Base-by-base conservation (phyloP, 2,329 filamentous ascomycete genomes). In the Hirsutella rhossiliensis region DNA sequence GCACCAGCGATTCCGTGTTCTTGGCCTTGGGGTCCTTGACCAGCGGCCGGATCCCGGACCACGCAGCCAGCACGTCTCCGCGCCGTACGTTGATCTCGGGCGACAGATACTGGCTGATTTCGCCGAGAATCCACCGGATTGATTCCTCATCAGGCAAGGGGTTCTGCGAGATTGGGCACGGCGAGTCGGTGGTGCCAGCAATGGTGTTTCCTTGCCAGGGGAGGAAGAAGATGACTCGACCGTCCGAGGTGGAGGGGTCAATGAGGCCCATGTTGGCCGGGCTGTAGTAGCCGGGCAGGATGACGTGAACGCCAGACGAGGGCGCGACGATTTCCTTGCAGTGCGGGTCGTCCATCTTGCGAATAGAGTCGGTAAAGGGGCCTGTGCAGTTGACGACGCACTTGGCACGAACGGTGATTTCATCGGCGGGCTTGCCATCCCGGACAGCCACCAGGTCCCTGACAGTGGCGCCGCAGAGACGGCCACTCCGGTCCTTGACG, bases 141-240 rank as follows among this genome's bases (percentile, higher is more conserved):
- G 60, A 18, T 72, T 65, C 75, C 63, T 94, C 86, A 28, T 82
- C 81, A 9, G 87, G 84, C 29, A 88, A 60, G 1, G 87, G 87
- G 54, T 90, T 83, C 36, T 73, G 70, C 5, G 76, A 76, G 52
- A 94, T 86, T 28, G 73, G 67, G 45, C 82, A 84, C 3, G 84
- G 79, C 45, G 80, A 80, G 55, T 92, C 85, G 3, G 85, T 92
- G 13, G 85, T 90, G 52, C 85, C 85, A 41, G 86, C 85, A 48
- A 92, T 85, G 5, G 86, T 90, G 68, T 86, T 86, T 43, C 85
- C 85, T 62, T 90, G 82, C 85, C 85, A 92, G 9, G 85, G 85
- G 43, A 92, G 71, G 61, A 92, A 87, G 70, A 92, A 92, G 54
- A 92, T 85, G 50, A 92, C 85, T 56, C 85, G 79, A 17, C 85